Evolutionary conservation across 768 basidiomycete species (phyloP).

Genomic region (Trichaptum fuscoviolaceum): DNA sequence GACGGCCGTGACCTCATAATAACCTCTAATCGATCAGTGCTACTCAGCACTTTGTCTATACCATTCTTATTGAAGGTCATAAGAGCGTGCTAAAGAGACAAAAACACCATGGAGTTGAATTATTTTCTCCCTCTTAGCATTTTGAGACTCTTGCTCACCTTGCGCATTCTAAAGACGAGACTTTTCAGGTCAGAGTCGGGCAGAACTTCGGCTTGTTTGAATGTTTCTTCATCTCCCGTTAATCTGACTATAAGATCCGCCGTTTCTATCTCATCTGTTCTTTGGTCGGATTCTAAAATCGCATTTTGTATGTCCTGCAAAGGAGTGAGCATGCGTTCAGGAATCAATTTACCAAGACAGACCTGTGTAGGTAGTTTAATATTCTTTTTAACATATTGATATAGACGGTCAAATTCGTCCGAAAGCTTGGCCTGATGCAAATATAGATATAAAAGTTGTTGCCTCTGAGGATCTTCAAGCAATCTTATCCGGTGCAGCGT

Average conservation of each 20-base stretch:
- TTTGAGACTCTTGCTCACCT: background rate
- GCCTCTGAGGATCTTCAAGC: background rate
- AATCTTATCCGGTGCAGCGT: background rate
- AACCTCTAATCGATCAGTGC: background rate
- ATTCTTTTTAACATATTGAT: background rate
- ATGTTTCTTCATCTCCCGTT: background rate
- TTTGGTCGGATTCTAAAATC: background rate
- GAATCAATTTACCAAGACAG: background rate
- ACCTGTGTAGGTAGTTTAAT: background rate
- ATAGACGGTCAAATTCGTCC: background rate
- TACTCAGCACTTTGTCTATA: background rate
- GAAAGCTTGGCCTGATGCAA: background rate
- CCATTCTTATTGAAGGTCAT: background rate
- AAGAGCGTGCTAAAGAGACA: background rate
- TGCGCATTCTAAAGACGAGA: background rate
- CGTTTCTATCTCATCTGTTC: background rate
- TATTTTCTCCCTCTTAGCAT: background rate
- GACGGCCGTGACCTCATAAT: background rate
- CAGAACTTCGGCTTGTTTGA: background rate
- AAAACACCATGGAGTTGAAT: background rate
- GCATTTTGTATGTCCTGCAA: background rate
- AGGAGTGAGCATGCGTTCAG: background rate
- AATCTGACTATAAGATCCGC: background rate
- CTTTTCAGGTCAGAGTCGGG: background rate
- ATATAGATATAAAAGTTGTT: background rate